phyloP scores from a whole-genome alignment of 2,329 filamentous ascomycete species.

The Penicillium digitatum region DNA sequence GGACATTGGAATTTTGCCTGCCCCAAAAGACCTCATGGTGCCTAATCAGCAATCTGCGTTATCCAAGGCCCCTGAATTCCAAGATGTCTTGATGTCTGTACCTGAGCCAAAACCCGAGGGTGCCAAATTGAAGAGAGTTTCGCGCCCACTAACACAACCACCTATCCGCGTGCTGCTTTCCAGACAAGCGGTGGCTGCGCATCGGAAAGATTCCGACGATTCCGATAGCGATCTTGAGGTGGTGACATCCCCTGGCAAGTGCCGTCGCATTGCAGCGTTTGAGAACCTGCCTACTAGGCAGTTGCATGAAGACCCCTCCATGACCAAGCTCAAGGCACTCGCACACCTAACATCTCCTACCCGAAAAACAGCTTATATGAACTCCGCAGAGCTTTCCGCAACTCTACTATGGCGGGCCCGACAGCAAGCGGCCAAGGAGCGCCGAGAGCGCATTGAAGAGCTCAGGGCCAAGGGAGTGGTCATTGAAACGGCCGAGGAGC shows the following conservation, averaged over 20 bases:
- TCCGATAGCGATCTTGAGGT: slow-evolving; percentile 62
- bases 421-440: slow-evolving; percentile 73
- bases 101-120: slow-evolving; percentile 17
- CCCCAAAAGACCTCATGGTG: slow-evolving; percentile 35
- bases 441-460: slow-evolving; percentile 70
- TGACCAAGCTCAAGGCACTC: slow-evolving; percentile 67
- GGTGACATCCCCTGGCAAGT: slow-evolving; percentile 43
- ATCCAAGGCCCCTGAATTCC: slow-evolving; percentile 1
- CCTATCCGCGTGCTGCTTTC: slow-evolving; percentile 42
- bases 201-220: slow-evolving; percentile 40
- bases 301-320: slow-evolving; percentile 56
- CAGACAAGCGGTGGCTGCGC: slow-evolving; percentile 35
- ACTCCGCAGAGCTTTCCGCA: slow-evolving; percentile 63
- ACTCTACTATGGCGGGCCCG: slow-evolving; percentile 68
- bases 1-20: slow-evolving; percentile 39
- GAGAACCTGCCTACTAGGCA: slow-evolving; percentile 63
- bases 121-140: slow-evolving; percentile 27
- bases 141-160: slow-evolving; percentile 24
- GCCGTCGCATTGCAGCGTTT: slow-evolving; percentile 58
- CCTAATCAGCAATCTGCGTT: slow-evolving; percentile 22
- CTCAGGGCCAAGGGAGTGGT: slow-evolving; percentile 75
- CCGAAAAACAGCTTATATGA: slow-evolving; percentile 57
- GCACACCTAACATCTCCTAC: slow-evolving; percentile 64
- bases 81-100: slow-evolving; percentile 3
- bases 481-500: slow-evolving; percentile 81